Conservation (phyloP, 345 rosid species). For the Isatis tinctoria region DNA sequence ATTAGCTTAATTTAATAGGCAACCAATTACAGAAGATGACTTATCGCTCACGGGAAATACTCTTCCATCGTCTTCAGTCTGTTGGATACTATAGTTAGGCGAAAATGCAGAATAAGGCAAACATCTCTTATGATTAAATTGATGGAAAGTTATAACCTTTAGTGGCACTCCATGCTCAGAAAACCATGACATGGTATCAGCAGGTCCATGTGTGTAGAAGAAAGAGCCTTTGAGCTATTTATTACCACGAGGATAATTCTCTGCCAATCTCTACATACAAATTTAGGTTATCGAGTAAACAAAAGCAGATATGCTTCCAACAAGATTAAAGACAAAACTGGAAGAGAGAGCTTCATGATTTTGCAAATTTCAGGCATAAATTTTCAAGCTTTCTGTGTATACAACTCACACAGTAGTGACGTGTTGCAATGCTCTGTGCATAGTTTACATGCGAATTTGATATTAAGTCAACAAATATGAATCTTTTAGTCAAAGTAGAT, state of each 20-base stretch:
- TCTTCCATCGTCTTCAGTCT: slow-evolving; percentile 91
- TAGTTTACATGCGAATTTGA: neutral
- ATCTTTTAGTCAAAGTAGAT: no score
- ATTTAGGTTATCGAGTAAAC: neutral
- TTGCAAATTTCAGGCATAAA: slow-evolving; percentile 8
- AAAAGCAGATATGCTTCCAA: neutral
- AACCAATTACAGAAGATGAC: slow-evolving; percentile 68
- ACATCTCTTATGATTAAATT: neutral
- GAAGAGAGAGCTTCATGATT: neutral
- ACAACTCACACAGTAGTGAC: slow-evolving; percentile 47
- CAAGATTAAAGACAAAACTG: neutral
- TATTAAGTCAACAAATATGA: neutral
- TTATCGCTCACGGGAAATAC: slow-evolving; percentile 71
- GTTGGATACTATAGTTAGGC: slow-evolving; percentile 19
- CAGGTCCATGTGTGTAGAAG: slow-evolving; percentile 70
- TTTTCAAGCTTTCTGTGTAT: neutral
- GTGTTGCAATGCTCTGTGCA: slow-evolving; percentile 32
- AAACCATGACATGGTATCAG: slow-evolving; percentile 92
- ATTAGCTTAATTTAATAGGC: slow-evolving; percentile 74
- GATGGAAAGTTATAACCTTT: slow-evolving; percentile 49
- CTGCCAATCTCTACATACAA: slow-evolving; percentile 62
- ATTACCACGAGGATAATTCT: slow-evolving; percentile 85
- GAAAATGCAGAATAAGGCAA: neutral
- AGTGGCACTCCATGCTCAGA: slow-evolving; percentile 72
- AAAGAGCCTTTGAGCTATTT: slow-evolving; percentile 86